Base-by-base conservation (phyloP, 2,329 filamentous ascomycete genomes). In the Ceratocystis variospora region DNA sequence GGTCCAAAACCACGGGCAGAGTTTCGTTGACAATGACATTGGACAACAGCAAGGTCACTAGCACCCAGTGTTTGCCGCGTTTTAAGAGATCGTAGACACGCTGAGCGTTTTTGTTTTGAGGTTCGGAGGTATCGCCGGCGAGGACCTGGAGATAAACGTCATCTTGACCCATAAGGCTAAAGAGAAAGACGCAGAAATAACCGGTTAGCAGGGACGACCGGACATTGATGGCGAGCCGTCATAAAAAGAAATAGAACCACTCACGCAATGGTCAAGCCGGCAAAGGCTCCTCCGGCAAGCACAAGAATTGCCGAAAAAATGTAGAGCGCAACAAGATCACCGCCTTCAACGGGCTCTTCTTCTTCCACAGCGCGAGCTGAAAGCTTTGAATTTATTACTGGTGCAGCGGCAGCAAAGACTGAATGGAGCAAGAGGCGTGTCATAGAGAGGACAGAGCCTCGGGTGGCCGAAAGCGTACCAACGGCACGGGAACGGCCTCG, bases 1-100 rank as follows among this genome's bases (percentile, higher is more conserved):
- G 83, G 76, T 99, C 94, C 63, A 99, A 83, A 10, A 99, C 90
- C 69, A 99, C 96, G 33, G 94, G 94, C 15, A 96, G 80, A 1
- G 93, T 95, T 77, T 97, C 94, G 75, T 99, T 97, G 70, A 95
- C 96, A 72, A 99, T 95, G 73, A 99, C 94, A 75, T 99, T 99
- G 75, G 91, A 91, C 66, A 99, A 80, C 6, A 99, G 82, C 31
- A 99, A 79, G 2, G 94, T 97, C 65, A 99, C 94, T 67, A 99
- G 80, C 22, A 99, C 93, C 94, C 94, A 99, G 76, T 99, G 94
- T 75, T 99, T 99, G 72, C 94, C 94, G 71, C 84, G 88, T 70
- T 90, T 85, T 66, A 99, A 78, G 33, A 99, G 79, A 55, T 85
- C 81, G 71, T 94, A 81, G 10, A 99, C 94, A 70, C 85, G 87